Base-by-base conservation (phyloP, 1,284 basidiomycete genomes). In the Puccinia sorghi region DNA sequence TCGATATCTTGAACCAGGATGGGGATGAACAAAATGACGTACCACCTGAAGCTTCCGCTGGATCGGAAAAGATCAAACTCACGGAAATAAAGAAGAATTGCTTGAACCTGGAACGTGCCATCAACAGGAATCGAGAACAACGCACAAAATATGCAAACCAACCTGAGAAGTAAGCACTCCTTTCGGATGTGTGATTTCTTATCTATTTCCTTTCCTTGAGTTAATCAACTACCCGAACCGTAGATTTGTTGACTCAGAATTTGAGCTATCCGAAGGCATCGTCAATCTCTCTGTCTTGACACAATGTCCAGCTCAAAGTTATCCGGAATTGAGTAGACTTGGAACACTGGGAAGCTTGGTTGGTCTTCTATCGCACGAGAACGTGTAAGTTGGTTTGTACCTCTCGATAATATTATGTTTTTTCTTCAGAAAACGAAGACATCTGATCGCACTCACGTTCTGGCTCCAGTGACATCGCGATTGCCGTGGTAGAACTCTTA, bases 181-280 rank as follows among this genome's bases (percentile, higher is more conserved):
- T 13, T 41, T 43, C 54, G 9, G 20, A 32, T 13, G 13, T 17
- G n/a, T 20, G 57, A 32, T 32, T 32, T 32, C n/a, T 32, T n/a
- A 37, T 22, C 37, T 11, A 39, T 48, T 27, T 70, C 32, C n/a
- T 13, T 13, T 46, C 32, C 2, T 13, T 39, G 41, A 3, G 25
- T 27, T 32, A n/a, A 27, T 12, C 54, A 25, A 9, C 80, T 22
- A 0, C 3, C 57, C 46, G 50, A 56, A 57, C 5, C 46, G 9
- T 82, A 96, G 95, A 84, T 99, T 99, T 86, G 97, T 99, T 83
- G 94, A 98, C 83, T 99, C 97, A 0, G 97, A 99, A 86, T 92
- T 93, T 37, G 94, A 97, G 83, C 88, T 99, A 9, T 93, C 99
- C 82, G 87, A 88, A 72, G 89, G 93, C 17, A 88, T 99, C 80